Evolutionary conservation across 805 yeast genomes (phyloP), one percentile per base, ranked within the genome.

Genomic region (Candida ponderosae): DNA sequence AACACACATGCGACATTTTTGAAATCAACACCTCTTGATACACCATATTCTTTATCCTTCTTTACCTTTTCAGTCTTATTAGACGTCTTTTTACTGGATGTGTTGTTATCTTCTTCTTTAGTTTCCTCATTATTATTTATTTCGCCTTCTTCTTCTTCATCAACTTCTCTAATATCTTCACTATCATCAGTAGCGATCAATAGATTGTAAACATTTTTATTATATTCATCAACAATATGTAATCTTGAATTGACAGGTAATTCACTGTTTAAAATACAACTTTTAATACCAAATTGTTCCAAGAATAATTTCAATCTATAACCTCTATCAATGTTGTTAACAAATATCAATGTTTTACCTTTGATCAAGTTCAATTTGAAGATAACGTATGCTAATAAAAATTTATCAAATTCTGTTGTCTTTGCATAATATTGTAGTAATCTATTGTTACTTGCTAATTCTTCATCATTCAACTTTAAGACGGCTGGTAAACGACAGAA

Each of bases 21-120:
- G 69, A 93, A 93, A 62, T 93, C 98, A 29, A 93, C 94, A 54
- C 98, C 98, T 60, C 98, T 76, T 19, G 96, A 83, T 31, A 89
- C 97, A 45, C 97, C 95, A 55, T 82, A 93, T 50, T 93, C 97
- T 43, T 67, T 70, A 51, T 81, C 88, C 40, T 72, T 68, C 39
- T 63, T 66, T 5, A 53, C 44, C 35, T 46, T 46, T 9, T 38
- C 20, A 19, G 53, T 50, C 41, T 57, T 57, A 42, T 43, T 51
- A 54, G 46, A 52, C 48, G 10, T 32, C 32, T 34, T 45, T 39
- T 43, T 54, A 45, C 20, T 47, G 36, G 18, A 36, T 30, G 6
- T 31, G 28, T 14, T 41, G 9, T 41, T 32, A 21, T 40, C 53
- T 19, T 46, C 50, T 18, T 37, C 52, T 4, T 43, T 51, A 15